These are phyloP conservation scores for Cystobasidium pallidum DNA, from an alignment of 1,284 basidiomycete genomes.

Conservation along the genomic window DNA sequence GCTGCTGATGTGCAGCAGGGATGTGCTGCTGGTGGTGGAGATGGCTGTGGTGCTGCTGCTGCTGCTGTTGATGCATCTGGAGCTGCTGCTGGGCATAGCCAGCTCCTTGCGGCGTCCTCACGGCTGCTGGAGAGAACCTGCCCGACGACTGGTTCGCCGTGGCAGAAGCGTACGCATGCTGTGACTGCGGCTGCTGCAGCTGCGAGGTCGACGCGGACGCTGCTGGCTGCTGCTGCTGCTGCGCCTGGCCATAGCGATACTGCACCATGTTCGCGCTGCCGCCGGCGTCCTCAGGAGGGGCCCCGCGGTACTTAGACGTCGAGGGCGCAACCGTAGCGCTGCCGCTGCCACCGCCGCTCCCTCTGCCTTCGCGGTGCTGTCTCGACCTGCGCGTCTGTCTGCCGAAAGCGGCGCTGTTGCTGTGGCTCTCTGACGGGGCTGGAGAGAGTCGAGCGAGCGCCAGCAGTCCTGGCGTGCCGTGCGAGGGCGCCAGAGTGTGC, in stretches of 20 bases:
- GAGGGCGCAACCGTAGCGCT: neutral
- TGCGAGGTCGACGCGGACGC: neutral
- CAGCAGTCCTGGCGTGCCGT: constrained; percentile 19
- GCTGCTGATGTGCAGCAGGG: constrained; percentile 6
- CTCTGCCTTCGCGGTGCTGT: constrained; percentile 13
- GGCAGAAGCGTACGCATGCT: neutral
- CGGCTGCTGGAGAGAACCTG: constrained; percentile 13
- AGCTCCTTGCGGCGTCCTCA: constrained; percentile 5
- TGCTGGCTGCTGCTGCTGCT: constrained; percentile 29
- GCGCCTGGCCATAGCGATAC: constrained; percentile 24
- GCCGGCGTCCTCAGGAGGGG: neutral
- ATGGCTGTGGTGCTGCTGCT: constrained; percentile 10
- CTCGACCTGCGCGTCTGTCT: constrained; percentile 31
- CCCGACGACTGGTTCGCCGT: neutral
- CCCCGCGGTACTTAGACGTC: neutral
- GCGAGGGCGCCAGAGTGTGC: constrained; percentile 5
- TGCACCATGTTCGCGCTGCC: constrained; percentile 1
- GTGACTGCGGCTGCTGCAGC: neutral
- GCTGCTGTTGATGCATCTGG: constrained; percentile 9
- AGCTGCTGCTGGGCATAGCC: constrained; percentile 6
- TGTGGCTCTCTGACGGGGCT: neutral
- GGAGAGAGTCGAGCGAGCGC: constrained; percentile 21
- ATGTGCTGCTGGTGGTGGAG: neutral
- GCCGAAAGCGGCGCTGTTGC: neutral
- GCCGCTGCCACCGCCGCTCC: constrained; percentile 16